Evolutionary conservation across 2,329 filamentous ascomycete species (phyloP), one percentile per base, ranked within the genome.

Genomic region (Sarocladiaceae sp.): DNA sequence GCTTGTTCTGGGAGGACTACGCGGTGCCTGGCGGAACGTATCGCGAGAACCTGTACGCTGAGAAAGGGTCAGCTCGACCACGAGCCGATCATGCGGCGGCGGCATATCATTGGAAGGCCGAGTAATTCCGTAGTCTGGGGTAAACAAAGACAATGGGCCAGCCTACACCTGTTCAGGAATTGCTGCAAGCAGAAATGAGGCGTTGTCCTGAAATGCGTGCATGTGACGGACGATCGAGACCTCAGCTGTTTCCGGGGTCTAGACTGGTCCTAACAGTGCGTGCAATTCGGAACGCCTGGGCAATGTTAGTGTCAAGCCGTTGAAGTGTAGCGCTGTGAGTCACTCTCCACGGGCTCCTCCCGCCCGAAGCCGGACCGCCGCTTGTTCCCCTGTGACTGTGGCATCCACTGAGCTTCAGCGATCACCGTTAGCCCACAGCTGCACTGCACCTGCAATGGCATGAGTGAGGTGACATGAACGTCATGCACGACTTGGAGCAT

Each of bases 31-130:
- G 75, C 1, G 81, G 80, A 0, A 84, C 80, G 0, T 82, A 83
- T 55, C 71, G 82, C 7, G 82, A 86, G 64, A 84, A 84, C 61
- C 71, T 84, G 53, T 80, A 81, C 52, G 71, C 72, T 12, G 69
- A 69, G 23, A 62, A 68, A 11, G 80, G 79, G 0, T 73, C 79
- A 57, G 72, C 65, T 7, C 71, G 76, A 33, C 77, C 79, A 2
- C 62, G 73, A 1, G 66, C 72, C 1, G 75, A 79, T 47, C 82
- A 84, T 59, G 67, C 75, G 5, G 79, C 79, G 1, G 68, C 74
- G 0, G 71, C 67, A 23, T 79, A 80, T 62, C 64, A 66, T 17
- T 74, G 71, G 71, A 44, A 44, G 40, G 40, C 40, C 7, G 40
- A 44, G 15, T 44, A 44, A 23, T 23, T n/a, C n/a, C n/a, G n/a